Base-by-base conservation (phyloP, 2,329 filamentous ascomycete species). In the Coleophoma eucalyptorum region DNA sequence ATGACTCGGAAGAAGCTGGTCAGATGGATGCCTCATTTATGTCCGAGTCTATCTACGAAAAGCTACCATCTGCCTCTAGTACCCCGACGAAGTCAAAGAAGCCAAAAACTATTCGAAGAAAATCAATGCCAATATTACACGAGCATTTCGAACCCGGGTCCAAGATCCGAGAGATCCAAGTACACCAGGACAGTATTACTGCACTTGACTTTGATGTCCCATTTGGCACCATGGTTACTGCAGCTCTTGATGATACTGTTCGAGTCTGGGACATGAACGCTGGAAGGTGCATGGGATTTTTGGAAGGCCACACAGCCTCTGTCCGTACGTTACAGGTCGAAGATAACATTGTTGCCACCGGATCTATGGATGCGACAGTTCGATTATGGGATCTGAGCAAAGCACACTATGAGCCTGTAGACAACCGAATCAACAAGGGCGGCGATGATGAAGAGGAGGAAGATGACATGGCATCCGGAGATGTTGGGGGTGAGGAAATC, bases 11-110 rank as follows among this genome's bases (percentile, higher is more conserved):
- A 19, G 42, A 55, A 12, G 53, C 59, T 43, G 47, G 50, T 40
- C 74, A 72, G 37, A 67, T 70, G 51, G 74, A 78, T 58, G 74
- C 75, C 5, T 80, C 80, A 1, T 99, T 97, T 74, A 97, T 97
- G 94, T 97, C 94, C 3, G 90, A 97, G 68, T 97, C 92, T 12
- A 90, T 99, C 60, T 99, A 97, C 68, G 89, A 95, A 59, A 97
- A 97, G 70, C 74, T 99, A 8, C 90, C 92, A 0, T 71, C 72
- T 10, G 65, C 72, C 26, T 67, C 67, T 19, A 76, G 70, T 59
- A 76, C 78, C 2, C 74, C 79, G 1, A 70, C 76, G 7, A 76
- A 74, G 62, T 66, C 77, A 7, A 78, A 75, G 63, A 77, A 76
- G 58, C 69, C 70, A 42, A 79, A 83, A 66, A 81, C 78, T 37